These are phyloP conservation scores for Priceomyces carsonii DNA, from an alignment of 805 yeast genomes.

Conservation along the genomic window DNA sequence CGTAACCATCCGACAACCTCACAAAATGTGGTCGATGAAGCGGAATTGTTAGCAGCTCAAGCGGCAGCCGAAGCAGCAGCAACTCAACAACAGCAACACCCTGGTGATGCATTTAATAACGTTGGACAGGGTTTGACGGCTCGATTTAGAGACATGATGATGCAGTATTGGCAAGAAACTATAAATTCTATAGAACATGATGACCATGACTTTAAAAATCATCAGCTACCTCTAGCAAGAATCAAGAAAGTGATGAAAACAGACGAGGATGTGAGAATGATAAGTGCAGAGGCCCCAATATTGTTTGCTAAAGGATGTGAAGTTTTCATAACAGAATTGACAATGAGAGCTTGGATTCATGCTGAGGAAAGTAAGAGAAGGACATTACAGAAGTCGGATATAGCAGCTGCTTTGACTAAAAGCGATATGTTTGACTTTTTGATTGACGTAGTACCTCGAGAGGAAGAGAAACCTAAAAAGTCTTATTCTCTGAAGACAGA, in stretches of 20 bases:
- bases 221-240: conserved; percentile 92
- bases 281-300: conserved; percentile 97
- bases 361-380: conserved; percentile 96
- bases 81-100: conserved; percentile 44
- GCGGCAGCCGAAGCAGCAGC: conserved; percentile 51
- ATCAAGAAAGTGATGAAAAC: conserved; percentile 98
- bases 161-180: conserved; percentile 97
- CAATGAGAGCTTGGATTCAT: conserved; percentile 99
- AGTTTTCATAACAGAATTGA: conserved; percentile 91
- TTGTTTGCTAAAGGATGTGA: conserved; percentile 98
- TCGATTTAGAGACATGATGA: conserved; percentile 80
- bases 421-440: conserved; percentile 97
- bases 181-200: conserved; percentile 86
- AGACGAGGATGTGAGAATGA: conserved; percentile 96
- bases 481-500: conserved; percentile 22
- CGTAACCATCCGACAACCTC: conserved; percentile 16
- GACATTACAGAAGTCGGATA: conserved; percentile 90
- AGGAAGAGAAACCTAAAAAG: conserved; percentile 64
- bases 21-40: conserved; percentile 38
- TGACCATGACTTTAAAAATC: conserved; percentile 89
- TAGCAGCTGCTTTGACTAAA: conserved; percentile 91
- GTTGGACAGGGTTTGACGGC: conserved; percentile 93
- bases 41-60: conserved; percentile 44
- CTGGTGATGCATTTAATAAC: conserved; percentile 74
- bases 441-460: conserved; percentile 94